Evolutionary conservation across 2,329 filamentous ascomycete species (phyloP).

Genomic region (Stachybotrys chartarum): DNA sequence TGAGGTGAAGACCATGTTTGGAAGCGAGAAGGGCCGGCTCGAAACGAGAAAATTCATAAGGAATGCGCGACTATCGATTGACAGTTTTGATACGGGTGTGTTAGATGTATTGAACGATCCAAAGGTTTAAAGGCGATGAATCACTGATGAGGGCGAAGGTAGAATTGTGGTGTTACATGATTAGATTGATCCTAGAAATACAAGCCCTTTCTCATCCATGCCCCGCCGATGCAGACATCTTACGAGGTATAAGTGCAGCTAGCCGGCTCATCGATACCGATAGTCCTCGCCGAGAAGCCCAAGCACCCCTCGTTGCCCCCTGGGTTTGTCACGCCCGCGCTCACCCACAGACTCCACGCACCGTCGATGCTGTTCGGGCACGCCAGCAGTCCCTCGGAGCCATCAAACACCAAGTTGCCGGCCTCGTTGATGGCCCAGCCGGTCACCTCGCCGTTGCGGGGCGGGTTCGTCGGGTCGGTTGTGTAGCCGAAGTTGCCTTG

Average conservation of each 20-base stretch:
- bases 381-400: constrained; percentile 35
- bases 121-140: too few relatives aligned
- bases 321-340: constrained; percentile 21
- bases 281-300: constrained; percentile 22
- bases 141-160: too few relatives aligned
- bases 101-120: too few relatives aligned
- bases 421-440: constrained; percentile 38
- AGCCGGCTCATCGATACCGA: constrained; percentile 17
- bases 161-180: too few relatives aligned
- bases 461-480: constrained; percentile 31
- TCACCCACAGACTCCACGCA: constrained; percentile 33
- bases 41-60: too few relatives aligned
- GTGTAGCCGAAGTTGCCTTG: constrained; percentile 48
- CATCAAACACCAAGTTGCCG: constrained; percentile 38
- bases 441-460: constrained; percentile 34
- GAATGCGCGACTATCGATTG: too few relatives aligned
- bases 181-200: too few relatives aligned
- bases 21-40: too few relatives aligned
- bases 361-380: constrained; percentile 39
- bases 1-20: constrained; percentile 69
- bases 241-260: constrained; percentile 27
- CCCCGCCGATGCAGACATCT: background rate
- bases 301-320: constrained; percentile 29
- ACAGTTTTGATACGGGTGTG: too few relatives aligned
- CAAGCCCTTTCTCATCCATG: too few relatives aligned